These are phyloP conservation scores for Cyanidium caldarium DNA, from an alignment of 23 red algal species.

Conservation along the genomic window DNA sequence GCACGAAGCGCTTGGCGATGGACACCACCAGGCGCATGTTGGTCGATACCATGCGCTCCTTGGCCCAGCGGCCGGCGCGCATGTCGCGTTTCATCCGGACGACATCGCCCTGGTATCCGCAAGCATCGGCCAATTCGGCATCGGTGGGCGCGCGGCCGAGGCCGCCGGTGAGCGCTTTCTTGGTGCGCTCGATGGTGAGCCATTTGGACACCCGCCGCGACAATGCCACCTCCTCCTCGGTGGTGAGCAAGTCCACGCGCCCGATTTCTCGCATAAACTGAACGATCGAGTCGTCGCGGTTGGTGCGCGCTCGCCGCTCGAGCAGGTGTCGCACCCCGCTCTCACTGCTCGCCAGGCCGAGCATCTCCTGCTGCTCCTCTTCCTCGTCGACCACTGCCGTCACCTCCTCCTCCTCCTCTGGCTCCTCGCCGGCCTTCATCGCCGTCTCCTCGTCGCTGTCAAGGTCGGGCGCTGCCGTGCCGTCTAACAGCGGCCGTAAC, in stretches of 20 bases:
- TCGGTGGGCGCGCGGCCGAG: conserved; percentile 28
- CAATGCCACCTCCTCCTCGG: conserved; percentile 40
- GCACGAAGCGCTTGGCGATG: conserved; percentile 86
- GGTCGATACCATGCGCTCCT: conserved; percentile 79
- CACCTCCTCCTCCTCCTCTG: not conserved
- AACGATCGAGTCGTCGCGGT: conserved; percentile 24
- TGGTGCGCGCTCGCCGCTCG: too few relatives aligned
- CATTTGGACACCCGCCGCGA: conserved; percentile 29
- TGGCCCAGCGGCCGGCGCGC: conserved; percentile 36
- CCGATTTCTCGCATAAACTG: conserved; percentile 65
- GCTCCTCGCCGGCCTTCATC: not conserved
- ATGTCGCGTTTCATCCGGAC: conserved; percentile 12
- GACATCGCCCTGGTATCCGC: conserved; percentile 8
- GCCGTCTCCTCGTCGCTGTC: not conserved
- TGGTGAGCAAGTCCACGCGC: conserved; percentile 34
- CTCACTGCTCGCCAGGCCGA: too few relatives aligned
- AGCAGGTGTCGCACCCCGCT: too few relatives aligned
- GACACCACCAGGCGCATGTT: conserved; percentile 88
- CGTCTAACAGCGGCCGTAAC: too few relatives aligned
- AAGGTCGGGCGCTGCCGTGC: not conserved
- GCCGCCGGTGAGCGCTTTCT: conserved; percentile 10
- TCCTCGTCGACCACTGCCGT: not conserved
- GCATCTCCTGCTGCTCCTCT: not conserved
- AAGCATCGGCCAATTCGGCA: conserved; percentile 34
- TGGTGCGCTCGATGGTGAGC: conserved; percentile 26